These are phyloP conservation scores for Pseudoturritis turrita DNA, from an alignment of 345 rosid genomes.

Conservation along the genomic window DNA sequence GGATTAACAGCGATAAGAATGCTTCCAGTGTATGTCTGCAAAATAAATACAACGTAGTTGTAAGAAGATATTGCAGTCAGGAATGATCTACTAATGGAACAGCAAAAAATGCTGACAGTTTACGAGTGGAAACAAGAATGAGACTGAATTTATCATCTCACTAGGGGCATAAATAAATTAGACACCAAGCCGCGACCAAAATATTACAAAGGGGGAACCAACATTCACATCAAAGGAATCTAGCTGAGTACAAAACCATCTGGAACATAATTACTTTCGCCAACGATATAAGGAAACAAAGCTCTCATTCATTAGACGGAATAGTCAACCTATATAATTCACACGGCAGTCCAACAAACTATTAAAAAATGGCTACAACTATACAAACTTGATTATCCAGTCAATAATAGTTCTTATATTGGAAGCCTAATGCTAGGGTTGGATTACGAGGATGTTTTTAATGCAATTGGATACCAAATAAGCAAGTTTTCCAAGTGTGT, in stretches of 20 bases:
- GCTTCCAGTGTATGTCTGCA: conserved; percentile 96
- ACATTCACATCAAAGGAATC: conserved; percentile 4
- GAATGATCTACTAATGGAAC: not conserved
- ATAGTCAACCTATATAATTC: not conserved
- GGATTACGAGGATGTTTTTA: not conserved
- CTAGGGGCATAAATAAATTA: conserved; percentile 1
- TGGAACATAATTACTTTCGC: not conserved
- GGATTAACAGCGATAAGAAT: conserved; percentile 98
- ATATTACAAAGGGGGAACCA: conserved; percentile 5
- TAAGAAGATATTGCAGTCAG: not conserved
- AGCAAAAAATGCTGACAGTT: not conserved
- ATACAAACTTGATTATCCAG: not conserved
- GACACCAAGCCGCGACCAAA: conserved; percentile 7
- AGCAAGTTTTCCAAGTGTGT: not conserved
- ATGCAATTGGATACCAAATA: conserved; percentile 5
- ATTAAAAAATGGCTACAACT: not conserved
- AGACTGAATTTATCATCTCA: conserved; percentile 6
- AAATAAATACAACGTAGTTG: conserved; percentile 2
- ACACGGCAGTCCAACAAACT: not conserved
- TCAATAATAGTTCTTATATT: not conserved
- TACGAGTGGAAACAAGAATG: not conserved
- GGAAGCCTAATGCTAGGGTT: not conserved
- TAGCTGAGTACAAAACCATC: conserved; percentile 1
- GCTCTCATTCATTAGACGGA: not conserved
- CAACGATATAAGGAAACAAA: not conserved